A percentile compares a stretch with the other conserved stretches of the same genome.
Conservation (phyloP, 139 green algal species). For the Trebouxia sp. region DNA sequence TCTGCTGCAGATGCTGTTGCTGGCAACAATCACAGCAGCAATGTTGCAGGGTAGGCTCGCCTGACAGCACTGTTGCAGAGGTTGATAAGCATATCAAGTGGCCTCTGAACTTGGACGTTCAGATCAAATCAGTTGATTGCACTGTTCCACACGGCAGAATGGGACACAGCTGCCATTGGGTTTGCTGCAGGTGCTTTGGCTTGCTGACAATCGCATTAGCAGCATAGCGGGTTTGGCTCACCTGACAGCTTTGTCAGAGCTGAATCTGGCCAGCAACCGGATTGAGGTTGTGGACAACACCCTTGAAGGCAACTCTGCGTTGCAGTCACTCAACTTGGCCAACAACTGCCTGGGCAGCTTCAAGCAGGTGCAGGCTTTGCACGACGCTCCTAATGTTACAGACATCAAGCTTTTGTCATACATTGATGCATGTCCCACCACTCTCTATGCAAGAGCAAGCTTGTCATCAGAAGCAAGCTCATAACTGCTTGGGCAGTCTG, state of each 20-base stretch:
- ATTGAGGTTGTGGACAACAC: slow-evolving; percentile 54
- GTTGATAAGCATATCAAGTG: too few relatives aligned
- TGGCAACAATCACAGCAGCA: neutral
- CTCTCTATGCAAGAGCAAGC: too few relatives aligned
- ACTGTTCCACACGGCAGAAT: neutral
- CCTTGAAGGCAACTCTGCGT: slow-evolving; percentile 42
- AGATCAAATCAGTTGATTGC: neutral
- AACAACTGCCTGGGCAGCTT: slow-evolving; percentile 72
- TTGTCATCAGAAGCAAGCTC: too few relatives aligned
- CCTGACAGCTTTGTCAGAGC: slow-evolving; percentile 57
- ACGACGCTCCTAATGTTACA: neutral
- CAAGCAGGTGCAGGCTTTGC: slow-evolving; percentile 48
- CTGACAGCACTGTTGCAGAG: neutral
- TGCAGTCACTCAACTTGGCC: slow-evolving; percentile 71
- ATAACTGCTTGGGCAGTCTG: too few relatives aligned
- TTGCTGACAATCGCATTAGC: slow-evolving; percentile 75
- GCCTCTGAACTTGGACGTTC: neutral
- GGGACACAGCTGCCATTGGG: neutral
- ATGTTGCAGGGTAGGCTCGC: neutral
- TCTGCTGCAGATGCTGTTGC: neutral
- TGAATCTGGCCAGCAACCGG: slow-evolving; percentile 74
- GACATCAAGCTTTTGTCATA: neutral
- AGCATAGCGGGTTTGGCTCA: slow-evolving; percentile 52
- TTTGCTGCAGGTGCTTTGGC: slow-evolving; percentile 63
- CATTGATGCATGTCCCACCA: too few relatives aligned